Evolutionary conservation across 805 yeast genomes (phyloP).

Genomic region (Starmerella khaoyaiensis): DNA sequence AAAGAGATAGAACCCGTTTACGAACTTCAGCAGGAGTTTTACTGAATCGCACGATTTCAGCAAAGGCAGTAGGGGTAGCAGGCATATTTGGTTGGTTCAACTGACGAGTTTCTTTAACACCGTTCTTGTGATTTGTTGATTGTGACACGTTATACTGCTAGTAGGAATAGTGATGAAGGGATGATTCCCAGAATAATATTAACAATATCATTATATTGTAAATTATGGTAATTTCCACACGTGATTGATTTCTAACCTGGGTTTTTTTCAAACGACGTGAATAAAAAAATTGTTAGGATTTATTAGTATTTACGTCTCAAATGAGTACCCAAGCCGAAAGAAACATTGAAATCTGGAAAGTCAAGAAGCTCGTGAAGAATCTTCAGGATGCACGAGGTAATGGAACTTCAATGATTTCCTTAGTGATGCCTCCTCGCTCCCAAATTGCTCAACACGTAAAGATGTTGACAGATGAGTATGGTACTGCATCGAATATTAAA

Average conservation of each 20-base stretch:
- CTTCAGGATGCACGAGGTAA: constrained; percentile 91
- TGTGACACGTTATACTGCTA: too few relatives aligned
- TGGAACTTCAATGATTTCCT: constrained; percentile 97
- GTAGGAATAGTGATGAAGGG: too few relatives aligned
- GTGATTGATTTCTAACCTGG: background rate
- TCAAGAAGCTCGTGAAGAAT: constrained; percentile 81
- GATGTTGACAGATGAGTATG: constrained; percentile 95
- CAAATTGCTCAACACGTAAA: constrained; percentile 80
- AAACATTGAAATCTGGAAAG: constrained; percentile 98
- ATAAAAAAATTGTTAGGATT: background rate
- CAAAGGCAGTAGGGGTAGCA: constrained; percentile 72
- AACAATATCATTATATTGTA: too few relatives aligned
- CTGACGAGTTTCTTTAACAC: too few relatives aligned
- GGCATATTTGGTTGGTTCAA: too few relatives aligned
- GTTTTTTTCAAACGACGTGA: background rate
- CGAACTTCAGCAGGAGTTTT: constrained; percentile 49
- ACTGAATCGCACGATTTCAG: constrained; percentile 63
- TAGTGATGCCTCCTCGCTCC: constrained; percentile 89
- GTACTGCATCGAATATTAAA: constrained; percentile 96
- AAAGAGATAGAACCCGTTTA: constrained; percentile 50
- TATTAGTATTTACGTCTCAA: background rate
- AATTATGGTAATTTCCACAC: background rate
- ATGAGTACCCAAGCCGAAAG: constrained; percentile 67
- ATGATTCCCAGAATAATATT: too few relatives aligned
- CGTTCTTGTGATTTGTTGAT: too few relatives aligned